Evolutionary conservation across 2,329 filamentous ascomycete species (phyloP).

Genomic region (Colletotrichum australisinense): DNA sequence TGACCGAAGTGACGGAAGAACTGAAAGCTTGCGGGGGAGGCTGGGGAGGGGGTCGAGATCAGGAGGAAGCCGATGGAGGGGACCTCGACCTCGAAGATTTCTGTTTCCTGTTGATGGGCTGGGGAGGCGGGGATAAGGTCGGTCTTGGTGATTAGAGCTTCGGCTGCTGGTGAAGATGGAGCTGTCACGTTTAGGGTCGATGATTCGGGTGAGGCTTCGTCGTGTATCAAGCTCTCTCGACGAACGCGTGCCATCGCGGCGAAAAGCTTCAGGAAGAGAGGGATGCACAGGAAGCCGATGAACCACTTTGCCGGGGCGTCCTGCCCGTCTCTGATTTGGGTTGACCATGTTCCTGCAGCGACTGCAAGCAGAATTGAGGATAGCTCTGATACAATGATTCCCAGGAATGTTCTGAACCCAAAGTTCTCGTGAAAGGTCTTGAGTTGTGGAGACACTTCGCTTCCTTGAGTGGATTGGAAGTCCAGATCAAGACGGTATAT

Average conservation of each 20-base stretch:
- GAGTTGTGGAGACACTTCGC: background rate
- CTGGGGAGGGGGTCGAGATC: constrained; percentile 35
- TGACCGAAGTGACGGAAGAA: constrained; percentile 39
- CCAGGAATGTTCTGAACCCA: background rate
- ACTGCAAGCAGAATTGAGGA: constrained; percentile 30
- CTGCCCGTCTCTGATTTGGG: background rate
- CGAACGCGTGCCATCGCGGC: background rate
- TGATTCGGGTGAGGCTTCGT: background rate
- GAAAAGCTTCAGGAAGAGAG: background rate
- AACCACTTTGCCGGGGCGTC: background rate
- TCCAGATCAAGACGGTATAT: background rate
- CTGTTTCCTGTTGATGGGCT: too few relatives aligned
- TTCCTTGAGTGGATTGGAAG: background rate
- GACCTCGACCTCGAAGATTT: constrained; percentile 26
- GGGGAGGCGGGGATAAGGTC: background rate
- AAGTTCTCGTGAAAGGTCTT: background rate
- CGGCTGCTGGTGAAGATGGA: constrained; percentile 18
- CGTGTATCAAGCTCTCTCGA: background rate
- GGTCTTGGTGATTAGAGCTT: background rate
- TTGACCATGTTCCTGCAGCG: background rate
- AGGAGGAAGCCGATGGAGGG: constrained; percentile 35
- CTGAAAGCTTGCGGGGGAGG: background rate
- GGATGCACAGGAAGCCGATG: background rate
- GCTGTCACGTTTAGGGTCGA: constrained; percentile 19
- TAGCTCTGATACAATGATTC: background rate